Evolutionary conservation across 805 yeast genomes (phyloP).

Genomic region (Candida adriatica): DNA sequence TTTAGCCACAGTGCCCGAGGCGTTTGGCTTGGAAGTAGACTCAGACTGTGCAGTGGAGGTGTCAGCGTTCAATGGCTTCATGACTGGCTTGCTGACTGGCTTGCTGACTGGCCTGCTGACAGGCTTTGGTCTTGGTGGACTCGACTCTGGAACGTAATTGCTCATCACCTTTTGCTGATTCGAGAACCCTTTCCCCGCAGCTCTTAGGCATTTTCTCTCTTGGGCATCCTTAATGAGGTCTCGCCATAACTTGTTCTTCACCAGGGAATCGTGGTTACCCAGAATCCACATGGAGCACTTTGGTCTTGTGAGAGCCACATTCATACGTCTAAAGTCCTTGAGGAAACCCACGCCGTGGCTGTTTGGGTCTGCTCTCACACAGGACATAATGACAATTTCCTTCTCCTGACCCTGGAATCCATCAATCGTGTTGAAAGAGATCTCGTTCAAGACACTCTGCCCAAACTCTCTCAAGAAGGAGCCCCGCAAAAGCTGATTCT

Average conservation of each 20-base stretch:
- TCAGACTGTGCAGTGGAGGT: too few species aligned
- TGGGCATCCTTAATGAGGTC: constrained; percentile 61
- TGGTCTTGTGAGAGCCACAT: constrained; percentile 94
- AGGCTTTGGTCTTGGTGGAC: neutral
- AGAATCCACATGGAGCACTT: constrained; percentile 87
- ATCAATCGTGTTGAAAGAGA: constrained; percentile 93
- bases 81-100: too few species aligned
- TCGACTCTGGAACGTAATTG: neutral
- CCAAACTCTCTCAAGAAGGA: constrained; percentile 60
- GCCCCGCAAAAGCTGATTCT: constrained; percentile 51
- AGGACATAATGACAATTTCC: constrained; percentile 86
- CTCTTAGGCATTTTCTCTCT: constrained; percentile 28
- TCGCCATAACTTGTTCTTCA: constrained; percentile 65
- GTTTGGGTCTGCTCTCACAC: constrained; percentile 81
- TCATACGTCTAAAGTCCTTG: constrained; percentile 90
- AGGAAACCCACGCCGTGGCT: constrained; percentile 71
- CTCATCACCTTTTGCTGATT: constrained; percentile 1
- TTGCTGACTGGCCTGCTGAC: neutral
- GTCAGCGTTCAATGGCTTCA: too few species aligned
- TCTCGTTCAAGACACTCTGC: constrained; percentile 46
- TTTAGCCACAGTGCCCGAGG: too few species aligned
- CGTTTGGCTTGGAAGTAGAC: too few species aligned
- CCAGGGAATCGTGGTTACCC: constrained; percentile 68
- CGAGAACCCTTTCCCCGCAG: constrained; percentile 17
- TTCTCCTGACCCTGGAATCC: constrained; percentile 99